Evolutionary conservation across 108 stramenopile genomes (phyloP).

Genomic region (Thalassiosira profunda): DNA sequence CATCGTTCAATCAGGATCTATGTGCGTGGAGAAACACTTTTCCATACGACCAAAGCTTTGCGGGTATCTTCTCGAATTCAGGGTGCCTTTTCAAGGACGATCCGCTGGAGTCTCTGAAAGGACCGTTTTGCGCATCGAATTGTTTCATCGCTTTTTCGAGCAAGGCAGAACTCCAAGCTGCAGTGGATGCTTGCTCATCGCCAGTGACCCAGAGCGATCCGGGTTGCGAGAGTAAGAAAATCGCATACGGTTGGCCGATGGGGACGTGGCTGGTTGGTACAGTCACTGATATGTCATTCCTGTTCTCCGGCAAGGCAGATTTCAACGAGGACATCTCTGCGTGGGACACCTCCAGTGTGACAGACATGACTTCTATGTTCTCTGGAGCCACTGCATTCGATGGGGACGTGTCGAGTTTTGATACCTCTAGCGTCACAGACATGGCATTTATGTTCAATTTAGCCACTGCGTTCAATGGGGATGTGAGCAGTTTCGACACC

Average conservation of each 20-base stretch:
- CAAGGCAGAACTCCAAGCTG: too few species aligned
- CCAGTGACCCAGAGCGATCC: too few species aligned
- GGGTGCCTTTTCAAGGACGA: too few species aligned
- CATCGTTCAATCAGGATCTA: too few species aligned
- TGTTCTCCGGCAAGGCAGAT: constrained; percentile 10
- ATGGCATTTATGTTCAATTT: constrained; percentile 1
- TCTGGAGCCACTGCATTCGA: constrained; percentile 14
- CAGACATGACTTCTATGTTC: constrained; percentile 22
- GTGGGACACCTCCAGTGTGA: constrained; percentile 1
- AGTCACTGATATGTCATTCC: constrained; percentile 7
- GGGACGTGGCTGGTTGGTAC: constrained; percentile 12
- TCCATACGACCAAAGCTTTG: too few species aligned
- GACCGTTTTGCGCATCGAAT: too few species aligned
- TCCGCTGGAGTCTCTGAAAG: too few species aligned
- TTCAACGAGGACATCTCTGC: constrained; percentile 23
- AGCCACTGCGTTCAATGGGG: constrained; percentile 42
- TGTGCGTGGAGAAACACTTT: too few species aligned
- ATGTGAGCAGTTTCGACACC: constrained; percentile 32
- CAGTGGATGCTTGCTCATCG: too few species aligned
- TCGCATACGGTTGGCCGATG: constrained; percentile 14
- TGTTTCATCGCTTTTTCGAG: too few species aligned
- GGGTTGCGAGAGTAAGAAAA: too few species aligned
- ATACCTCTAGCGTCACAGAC: constrained; percentile 24
- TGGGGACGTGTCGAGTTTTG: constrained; percentile 30
- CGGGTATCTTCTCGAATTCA: too few species aligned